These are phyloP conservation scores for Zygosaccharomyces gambellarensis DNA, from an alignment of 805 yeast genomes.

Conservation along the genomic window DNA sequence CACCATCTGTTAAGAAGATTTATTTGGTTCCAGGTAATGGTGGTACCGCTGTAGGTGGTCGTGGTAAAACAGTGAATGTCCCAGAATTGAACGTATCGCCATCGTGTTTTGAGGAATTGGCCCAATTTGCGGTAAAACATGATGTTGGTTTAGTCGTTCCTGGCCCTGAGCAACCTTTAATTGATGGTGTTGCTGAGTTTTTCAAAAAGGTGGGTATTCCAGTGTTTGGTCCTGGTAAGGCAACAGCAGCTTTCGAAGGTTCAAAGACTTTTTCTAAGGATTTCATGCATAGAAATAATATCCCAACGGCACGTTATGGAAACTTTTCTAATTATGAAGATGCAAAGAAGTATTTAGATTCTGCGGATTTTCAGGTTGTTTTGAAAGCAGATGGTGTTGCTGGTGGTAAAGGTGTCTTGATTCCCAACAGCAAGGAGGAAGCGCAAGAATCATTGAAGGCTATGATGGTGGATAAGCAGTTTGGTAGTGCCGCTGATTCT, in stretches of 20 bases:
- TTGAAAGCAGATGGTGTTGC: constrained; percentile 98
- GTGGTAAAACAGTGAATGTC: constrained; percentile 60
- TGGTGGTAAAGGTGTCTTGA: constrained; percentile 97
- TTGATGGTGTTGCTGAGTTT: constrained; percentile 77
- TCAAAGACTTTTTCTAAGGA: constrained; percentile 91
- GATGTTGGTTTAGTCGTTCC: constrained; percentile 76
- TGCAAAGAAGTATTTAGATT: constrained; percentile 66
- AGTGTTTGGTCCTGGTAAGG: constrained; percentile 91
- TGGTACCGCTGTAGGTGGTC: constrained; percentile 58
- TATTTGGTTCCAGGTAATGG: constrained; percentile 98
- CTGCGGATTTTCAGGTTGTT: constrained; percentile 70
- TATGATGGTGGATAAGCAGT: constrained; percentile 84
- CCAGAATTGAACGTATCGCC: constrained; percentile 56
- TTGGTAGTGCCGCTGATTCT: constrained; percentile 91
- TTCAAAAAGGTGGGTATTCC: constrained; percentile 85
- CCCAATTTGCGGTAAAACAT: constrained; percentile 66
- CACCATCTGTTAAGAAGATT: constrained; percentile 62
- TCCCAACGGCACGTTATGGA: constrained; percentile 90
- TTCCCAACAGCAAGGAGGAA: constrained; percentile 79
- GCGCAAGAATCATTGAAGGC: constrained; percentile 78
- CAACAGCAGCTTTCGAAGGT: constrained; percentile 94
- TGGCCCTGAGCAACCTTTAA: constrained; percentile 99
- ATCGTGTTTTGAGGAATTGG: constrained; percentile 64
- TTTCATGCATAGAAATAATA: constrained; percentile 85
- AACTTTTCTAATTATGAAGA: constrained; percentile 72